Conservation (phyloP, 768 basidiomycete species). For the Tubosaeta sp. region DNA sequence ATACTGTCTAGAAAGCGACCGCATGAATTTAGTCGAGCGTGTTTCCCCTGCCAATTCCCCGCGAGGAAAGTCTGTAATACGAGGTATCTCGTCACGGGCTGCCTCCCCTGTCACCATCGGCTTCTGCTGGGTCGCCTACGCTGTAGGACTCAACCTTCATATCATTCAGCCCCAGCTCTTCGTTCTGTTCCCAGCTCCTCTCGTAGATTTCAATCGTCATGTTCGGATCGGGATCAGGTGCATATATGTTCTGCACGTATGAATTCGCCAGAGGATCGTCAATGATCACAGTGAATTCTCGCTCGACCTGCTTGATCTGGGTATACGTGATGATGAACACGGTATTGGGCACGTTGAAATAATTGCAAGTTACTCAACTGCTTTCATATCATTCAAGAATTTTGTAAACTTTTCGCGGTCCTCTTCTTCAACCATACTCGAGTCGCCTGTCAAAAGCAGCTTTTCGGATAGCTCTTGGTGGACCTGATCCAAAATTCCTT, state of each 20-base stretch:
- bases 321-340: slow-evolving; percentile 1
- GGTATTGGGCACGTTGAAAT: neutral
- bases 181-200: slow-evolving; percentile 86
- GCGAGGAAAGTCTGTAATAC: too few species aligned
- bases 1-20: too few species aligned
- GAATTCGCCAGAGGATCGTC: slow-evolving; percentile 96
- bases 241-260: slow-evolving; percentile 95
- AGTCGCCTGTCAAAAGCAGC: slow-evolving; percentile 73
- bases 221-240: slow-evolving; percentile 94
- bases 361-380: slow-evolving; percentile 51
- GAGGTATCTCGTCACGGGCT: slow-evolving; percentile 1
- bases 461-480: slow-evolving; percentile 94
- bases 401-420: slow-evolving; percentile 60
- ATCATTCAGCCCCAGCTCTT: slow-evolving; percentile 89
- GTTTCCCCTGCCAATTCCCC: too few species aligned
- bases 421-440: slow-evolving; percentile 35
- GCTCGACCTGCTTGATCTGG: slow-evolving; percentile 73
- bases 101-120: neutral
- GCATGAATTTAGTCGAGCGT: too few species aligned
- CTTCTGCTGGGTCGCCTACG: slow-evolving; percentile 9
- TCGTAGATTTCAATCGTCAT: slow-evolving; percentile 84
- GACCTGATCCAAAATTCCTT: slow-evolving; percentile 90
- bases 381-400: slow-evolving; percentile 76
- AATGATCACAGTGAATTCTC: slow-evolving; percentile 86
- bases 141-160: slow-evolving; percentile 64